Evolutionary conservation across 768 basidiomycete species (phyloP), one percentile per base, ranked within the genome.

Genomic region (Amanita pseudoporphyria): DNA sequence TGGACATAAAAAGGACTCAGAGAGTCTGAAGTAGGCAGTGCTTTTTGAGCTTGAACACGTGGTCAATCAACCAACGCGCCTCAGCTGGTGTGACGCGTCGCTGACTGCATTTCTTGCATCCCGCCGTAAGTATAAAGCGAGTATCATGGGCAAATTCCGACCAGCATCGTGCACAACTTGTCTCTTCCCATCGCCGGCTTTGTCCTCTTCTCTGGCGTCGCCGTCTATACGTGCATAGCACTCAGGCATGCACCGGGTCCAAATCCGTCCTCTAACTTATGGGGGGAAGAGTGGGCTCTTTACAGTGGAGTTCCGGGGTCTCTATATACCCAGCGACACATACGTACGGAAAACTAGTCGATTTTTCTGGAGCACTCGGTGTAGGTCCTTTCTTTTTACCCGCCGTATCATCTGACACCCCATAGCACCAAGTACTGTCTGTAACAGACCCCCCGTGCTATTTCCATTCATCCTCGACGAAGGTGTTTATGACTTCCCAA

Each of bases 211-310:
- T 56, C 60, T 51, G 40, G 36, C 68, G 65, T 49, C 59, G n/a
- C 66, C n/a, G 16, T 73, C 39, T 63, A 61, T 18, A 54, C 59
- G 52, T 56, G 66, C 1, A 48, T 62, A 28, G 47, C 61, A 22
- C 64, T 82, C 45, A 56, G 66, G 51, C 68, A 72, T 53, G 61
- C 82, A 30, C 77, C 78, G 13, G 79, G 81, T 1, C 81, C 81
- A 9, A 59, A 56, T 16, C 28, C 65, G 6, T 68, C 65, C 22
- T 81, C 78, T 24, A 62, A 71, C 49, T 52, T 82, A 2, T 82
- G 81, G 81, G 81, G 81, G 1, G 73, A 81, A 54, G 80, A 81
- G 56, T 77, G 77, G 72, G 54, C 65, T 13, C 71, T 82, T 10
- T 81, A 78, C 55, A 67, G 71, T 45, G 60, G 61, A n/a, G 26